Base-by-base conservation (phyloP, 805 yeast genomes). In the Monosporozyma siamensis region DNA sequence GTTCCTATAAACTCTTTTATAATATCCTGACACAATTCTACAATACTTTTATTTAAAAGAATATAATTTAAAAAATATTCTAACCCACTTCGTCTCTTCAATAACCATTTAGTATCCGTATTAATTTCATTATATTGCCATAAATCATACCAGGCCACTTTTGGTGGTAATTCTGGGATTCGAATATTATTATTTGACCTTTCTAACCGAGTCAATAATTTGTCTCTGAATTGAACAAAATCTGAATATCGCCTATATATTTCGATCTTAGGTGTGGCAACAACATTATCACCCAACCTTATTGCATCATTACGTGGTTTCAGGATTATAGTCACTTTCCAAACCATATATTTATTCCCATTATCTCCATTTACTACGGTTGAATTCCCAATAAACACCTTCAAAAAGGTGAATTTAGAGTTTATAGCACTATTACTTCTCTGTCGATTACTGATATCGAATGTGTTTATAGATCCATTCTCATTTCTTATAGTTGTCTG, bases 191-290 rank as follows among this genome's bases (percentile, higher is more conserved):
- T 25, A 10, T 26, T 31, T 9, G 24, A 15, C 8, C 11, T n/a
- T 12, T 30, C 22, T 7, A 30, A 14, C 4, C 22, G 35, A 8
- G n/a, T 22, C 51, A 53, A 26, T 17, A 82, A 56, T 4, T 50
- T 46, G 1, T 51, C 51, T 21, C 80, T 66, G 27, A 85, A 66
- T 25, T 44, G 47, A 31, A 63, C 78, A 46, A 85, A 74, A 36
- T 84, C 90, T 27, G 77, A 72, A 58, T 81, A 85, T 30, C 95
- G 58, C 55, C 74, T 76, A 54, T 76, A 72, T 4, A 77, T 52
- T 36, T 63, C 56, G 15, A 82, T 68, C 22, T 47, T 44, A 4
- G 54, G 54, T 9, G 41, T 38, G 4, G 40, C 44, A n/a, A 36
- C 34, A 20, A 15, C 40, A 23, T 36, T 41, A 14, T 41, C 21